These are phyloP conservation scores for Phytophthora palmivora DNA, from an alignment of 352 stramenopile species.

Conservation along the genomic window DNA sequence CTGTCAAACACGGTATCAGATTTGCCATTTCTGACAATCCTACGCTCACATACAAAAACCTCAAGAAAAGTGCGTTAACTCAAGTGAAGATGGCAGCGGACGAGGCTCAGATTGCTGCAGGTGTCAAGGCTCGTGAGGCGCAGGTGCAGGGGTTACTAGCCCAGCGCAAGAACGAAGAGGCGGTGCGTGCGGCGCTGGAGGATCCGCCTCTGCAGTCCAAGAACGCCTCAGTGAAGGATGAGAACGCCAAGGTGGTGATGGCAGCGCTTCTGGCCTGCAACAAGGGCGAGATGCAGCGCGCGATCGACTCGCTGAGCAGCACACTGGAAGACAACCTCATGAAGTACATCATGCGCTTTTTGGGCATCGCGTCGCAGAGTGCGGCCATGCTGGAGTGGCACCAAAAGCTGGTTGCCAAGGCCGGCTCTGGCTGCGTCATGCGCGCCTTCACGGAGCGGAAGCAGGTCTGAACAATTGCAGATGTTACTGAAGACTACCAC, in stretches of 20 bases:
- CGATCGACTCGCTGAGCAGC: slow-evolving; percentile 73
- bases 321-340: slow-evolving; percentile 85
- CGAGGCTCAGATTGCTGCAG: slow-evolving; percentile 57
- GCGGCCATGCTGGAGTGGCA: slow-evolving; percentile 89
- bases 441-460: slow-evolving; percentile 90
- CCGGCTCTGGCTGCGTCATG: slow-evolving; percentile 89
- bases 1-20: slow-evolving; percentile 30
- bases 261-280: slow-evolving; percentile 79
- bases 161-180: slow-evolving; percentile 85
- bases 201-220: slow-evolving; percentile 76
- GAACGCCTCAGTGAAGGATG: slow-evolving; percentile 66
- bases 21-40: slow-evolving; percentile 20
- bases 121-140: slow-evolving; percentile 66
- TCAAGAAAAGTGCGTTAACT: too few species aligned
- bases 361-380: slow-evolving; percentile 80
- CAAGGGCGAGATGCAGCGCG: slow-evolving; percentile 88
- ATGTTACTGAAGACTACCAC: background rate
- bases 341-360: slow-evolving; percentile 91
- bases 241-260: slow-evolving; percentile 86
- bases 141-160: slow-evolving; percentile 76
- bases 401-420: slow-evolving; percentile 85
- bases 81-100: slow-evolving; percentile 62
- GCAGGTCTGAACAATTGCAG: slow-evolving; percentile 70
- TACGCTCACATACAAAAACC: slow-evolving; percentile 16
- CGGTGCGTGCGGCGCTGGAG: slow-evolving; percentile 72